phyloP scores from a whole-genome alignment of 139 green algal species.

The Yamagishiella unicocca region DNA sequence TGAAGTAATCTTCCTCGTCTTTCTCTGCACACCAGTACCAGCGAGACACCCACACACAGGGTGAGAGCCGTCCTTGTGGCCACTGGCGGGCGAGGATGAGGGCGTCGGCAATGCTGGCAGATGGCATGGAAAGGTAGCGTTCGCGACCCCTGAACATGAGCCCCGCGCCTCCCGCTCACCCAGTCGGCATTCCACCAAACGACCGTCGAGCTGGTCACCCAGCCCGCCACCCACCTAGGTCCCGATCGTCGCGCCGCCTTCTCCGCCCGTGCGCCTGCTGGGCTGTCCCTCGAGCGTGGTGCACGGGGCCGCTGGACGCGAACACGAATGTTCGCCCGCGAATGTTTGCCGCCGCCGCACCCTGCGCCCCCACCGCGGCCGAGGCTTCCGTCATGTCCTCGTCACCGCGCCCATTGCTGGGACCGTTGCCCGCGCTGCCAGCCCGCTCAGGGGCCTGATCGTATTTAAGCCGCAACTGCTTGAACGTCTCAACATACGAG shows the following conservation, averaged over 20 bases:
- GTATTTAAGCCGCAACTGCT: constrained; percentile 80
- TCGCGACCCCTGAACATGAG: too few species aligned
- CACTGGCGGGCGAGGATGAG: too few species aligned
- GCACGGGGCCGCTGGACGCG: not conserved
- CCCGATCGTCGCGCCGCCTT: constrained; percentile 63
- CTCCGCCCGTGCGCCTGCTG: constrained; percentile 16
- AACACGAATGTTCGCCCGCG: constrained; percentile 26
- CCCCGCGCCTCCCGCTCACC: too few species aligned
- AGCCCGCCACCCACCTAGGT: constrained; percentile 63
- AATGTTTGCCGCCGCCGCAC: not conserved
- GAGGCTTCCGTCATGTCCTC: constrained; percentile 35
- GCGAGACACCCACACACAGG: too few species aligned
- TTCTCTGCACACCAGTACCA: constrained; percentile 42
- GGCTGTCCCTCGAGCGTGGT: not conserved
- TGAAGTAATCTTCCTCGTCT: constrained; percentile 50
- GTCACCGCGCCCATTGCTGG: constrained; percentile 23
- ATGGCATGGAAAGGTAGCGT: too few species aligned
- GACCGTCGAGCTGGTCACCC: too few species aligned
- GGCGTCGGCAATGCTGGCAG: too few species aligned
- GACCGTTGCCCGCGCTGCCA: constrained; percentile 9
- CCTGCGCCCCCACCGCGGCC: not conserved
- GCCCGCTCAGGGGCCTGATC: constrained; percentile 72
- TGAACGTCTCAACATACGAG: constrained; percentile 91
- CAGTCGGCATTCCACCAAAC: too few species aligned
- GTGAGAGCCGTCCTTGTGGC: too few species aligned